Evolutionary conservation across 176 grass and related monocot species (phyloP).

Genomic region (Otatea glauca): DNA sequence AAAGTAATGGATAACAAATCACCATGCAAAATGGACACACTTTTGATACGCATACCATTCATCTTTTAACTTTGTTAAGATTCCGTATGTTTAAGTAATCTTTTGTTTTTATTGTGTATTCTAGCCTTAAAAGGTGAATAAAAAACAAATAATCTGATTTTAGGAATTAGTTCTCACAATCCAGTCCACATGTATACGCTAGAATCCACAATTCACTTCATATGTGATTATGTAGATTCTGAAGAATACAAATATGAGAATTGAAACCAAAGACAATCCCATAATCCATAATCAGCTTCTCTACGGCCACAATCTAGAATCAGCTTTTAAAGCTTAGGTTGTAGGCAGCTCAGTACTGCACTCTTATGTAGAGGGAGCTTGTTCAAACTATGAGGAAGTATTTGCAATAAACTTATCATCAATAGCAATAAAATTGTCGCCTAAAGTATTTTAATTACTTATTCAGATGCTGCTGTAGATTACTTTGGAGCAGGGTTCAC

Average conservation of each 20-base stretch:
- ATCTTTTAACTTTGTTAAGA: neutral
- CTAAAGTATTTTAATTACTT: neutral
- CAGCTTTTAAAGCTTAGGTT: neutral
- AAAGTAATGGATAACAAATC: neutral
- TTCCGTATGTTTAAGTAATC: neutral
- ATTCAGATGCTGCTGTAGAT: neutral
- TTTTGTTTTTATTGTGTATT: too few relatives aligned
- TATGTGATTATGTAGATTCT: too few relatives aligned
- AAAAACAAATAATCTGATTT: too few relatives aligned
- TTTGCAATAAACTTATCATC: constrained; percentile 9
- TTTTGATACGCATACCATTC: neutral
- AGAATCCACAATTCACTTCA: too few relatives aligned
- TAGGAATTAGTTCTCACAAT: too few relatives aligned
- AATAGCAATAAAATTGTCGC: neutral
- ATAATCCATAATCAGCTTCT: too few relatives aligned
- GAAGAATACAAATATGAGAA: too few relatives aligned
- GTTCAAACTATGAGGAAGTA: constrained; percentile 35
- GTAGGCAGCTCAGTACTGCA: neutral
- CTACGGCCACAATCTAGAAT: too few relatives aligned
- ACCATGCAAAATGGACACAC: neutral
- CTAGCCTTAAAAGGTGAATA: too few relatives aligned
- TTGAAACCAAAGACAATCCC: too few relatives aligned
- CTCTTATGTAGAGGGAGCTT: neutral
- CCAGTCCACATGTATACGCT: too few relatives aligned
- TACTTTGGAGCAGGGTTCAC: too few relatives aligned